Conservation (phyloP, 2,329 filamentous ascomycete genomes). For the Paecilomyces variotii region DNA sequence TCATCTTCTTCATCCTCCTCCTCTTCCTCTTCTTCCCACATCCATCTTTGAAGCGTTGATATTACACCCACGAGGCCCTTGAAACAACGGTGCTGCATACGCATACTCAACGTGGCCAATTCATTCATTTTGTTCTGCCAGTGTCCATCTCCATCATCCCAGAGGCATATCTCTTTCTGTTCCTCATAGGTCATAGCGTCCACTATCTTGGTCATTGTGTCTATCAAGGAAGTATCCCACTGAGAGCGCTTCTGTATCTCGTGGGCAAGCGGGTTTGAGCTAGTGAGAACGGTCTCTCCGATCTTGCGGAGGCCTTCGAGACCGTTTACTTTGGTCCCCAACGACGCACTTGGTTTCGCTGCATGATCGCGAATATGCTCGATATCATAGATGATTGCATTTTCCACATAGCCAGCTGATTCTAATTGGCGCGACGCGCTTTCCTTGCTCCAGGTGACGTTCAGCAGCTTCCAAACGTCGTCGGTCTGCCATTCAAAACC, state of each 20-base stretch:
- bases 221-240: conserved; percentile 3
- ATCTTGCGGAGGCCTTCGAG: conserved; percentile 12
- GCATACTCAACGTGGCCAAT: conserved; percentile 1
- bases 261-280: not conserved
- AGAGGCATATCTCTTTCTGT: not conserved
- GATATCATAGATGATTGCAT: conserved; percentile 5
- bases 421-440: not conserved
- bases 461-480: conserved; percentile 8
- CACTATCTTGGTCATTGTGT: conserved; percentile 10
- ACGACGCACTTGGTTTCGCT: conserved; percentile 1
- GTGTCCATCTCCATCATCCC: not conserved
- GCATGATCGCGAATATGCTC: not conserved
- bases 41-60: not conserved
- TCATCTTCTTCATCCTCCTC: not conserved
- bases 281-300: conserved; percentile 11
- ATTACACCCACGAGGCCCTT: not conserved
- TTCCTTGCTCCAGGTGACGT: conserved; percentile 2
- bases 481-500: conserved; percentile 6
- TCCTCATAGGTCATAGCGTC: conserved; percentile 6
- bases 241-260: conserved; percentile 10
- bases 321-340: conserved; percentile 9
- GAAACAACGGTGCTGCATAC: not conserved
- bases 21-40: not conserved
- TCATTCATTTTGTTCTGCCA: conserved; percentile 7
- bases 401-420: not conserved